Base-by-base conservation (phyloP, 2,329 filamentous ascomycete species). In the Paramyrothecium sp. region DNA sequence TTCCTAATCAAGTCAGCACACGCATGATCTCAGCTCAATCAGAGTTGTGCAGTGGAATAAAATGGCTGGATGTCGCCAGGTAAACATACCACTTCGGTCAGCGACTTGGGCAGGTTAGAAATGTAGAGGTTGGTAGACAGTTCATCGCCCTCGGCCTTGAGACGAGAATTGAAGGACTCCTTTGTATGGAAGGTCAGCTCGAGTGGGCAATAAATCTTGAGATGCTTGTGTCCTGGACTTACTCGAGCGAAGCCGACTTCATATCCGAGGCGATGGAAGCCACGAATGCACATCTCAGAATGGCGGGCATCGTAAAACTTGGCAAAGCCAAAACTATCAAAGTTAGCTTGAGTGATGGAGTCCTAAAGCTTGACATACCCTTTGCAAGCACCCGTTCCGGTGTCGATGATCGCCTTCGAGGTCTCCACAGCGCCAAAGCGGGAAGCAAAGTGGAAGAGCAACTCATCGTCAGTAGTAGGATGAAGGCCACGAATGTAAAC, bases 351-450 rank as follows among this genome's bases (percentile, higher is more conserved):
- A 23, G 21, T 51, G 13, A 51, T 8, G 19, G 16, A 7, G 47
- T n/a, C 3, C 12, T 38, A n/a, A n/a, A n/a, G n/a, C n/a, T 30
- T 12, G 10, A 76, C 83, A 68, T 78, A 96, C 95, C 95, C 95
- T 78, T 99, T 99, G 85, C 95, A 99, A 61, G 92, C 89, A 59
- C 92, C 91, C 52, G 92, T 96, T 64, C 90, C 88, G 54, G 93
- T 89, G 76, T 99, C 96, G 69, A 99, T 96, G 76, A 99, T 99
- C 16, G 96, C 95, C 81, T 99, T 99, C 69, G 92, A 97, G 63
- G 93, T 96, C 77, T 97, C 92, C 57, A 99, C 95, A 59, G 89
- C 88, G 47, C 95, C 96, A 70, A 98, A 99, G 53, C 94, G 90
- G 65, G 86, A 82, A 48, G 94, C 89, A 76, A 95, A 98, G 48